Base-by-base conservation (phyloP, 805 yeast species). In the Yarrowia sp. region DNA sequence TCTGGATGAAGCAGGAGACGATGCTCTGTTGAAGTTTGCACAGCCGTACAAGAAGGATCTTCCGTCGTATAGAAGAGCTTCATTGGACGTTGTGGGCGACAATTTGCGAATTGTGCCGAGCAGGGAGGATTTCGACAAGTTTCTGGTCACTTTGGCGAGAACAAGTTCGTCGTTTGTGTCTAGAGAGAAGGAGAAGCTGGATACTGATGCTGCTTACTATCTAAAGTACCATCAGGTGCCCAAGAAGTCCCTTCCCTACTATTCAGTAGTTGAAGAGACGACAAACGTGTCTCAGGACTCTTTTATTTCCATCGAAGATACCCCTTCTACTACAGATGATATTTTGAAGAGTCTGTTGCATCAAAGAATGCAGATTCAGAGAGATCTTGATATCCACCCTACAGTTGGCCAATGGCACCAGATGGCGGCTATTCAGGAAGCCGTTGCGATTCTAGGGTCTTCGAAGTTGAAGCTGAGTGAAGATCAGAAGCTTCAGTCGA, bases 31-130 rank as follows among this genome's bases (percentile, higher is more conserved):
- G 40, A 40, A 43, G 19, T 43, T 42, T 24, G 9, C 17, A 19
- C 64, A 58, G 40, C 64, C 64, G 6, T 58, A 58, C 33, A 30
- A 24, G n/a, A 43, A 14, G 15, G 64, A 58, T 5, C 64, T 58
- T 8, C 50, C 64, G 5, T 3, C 19, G 5, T 58, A 58, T 33
- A 5, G 50, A 4, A 42, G 64, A 12, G 39, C 64, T 13, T 42
- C 50, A 3, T 17, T 33, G 10, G 20, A 33, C 2, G 64, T 58
- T 20, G 33, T 58, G 13, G 64, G 64, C 12, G 64, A 58, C 50
- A 13, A 43, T 8, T 36, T 58, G 14, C 20, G 64, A 9, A 58
- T 58, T 19, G 24, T 58, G 3, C 64, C 49, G 14, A 58, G 7
- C 7, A 58, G 17, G 40, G 64, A 42, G 33, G 64, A 58, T 17